Percentiles rank a stretch among this genome's conserved stretches.
phyloP scores from a whole-genome alignment of 495 filamentous ascomycete species.

The Tuber indicum region DNA sequence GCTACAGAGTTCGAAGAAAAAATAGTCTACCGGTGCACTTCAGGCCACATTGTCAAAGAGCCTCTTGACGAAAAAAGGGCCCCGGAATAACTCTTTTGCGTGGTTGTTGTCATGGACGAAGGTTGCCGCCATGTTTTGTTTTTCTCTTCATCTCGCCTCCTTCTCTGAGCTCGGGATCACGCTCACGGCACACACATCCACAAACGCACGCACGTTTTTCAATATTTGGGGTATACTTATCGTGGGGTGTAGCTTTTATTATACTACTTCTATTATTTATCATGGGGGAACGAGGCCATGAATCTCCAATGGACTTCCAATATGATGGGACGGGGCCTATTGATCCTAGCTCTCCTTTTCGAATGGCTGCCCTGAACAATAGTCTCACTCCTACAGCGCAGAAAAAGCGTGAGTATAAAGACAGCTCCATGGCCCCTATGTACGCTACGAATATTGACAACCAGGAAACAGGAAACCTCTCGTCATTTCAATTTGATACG shows the following conservation, averaged over 20 bases:
- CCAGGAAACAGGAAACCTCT: constrained; percentile 14
- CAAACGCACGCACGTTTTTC: background rate
- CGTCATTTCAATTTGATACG: constrained; percentile 21
- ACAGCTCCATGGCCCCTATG: background rate
- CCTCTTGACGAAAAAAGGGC: background rate
- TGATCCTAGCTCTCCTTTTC: constrained; percentile 28
- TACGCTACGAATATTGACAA: constrained; percentile 9
- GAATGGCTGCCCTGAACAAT: constrained; percentile 9
- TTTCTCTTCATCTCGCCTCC: background rate
- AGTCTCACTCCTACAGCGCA: constrained; percentile 12
- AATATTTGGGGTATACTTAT: background rate
- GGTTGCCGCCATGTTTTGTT: constrained; percentile 2
- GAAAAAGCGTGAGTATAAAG: constrained; percentile 21
- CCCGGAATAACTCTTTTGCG: background rate
- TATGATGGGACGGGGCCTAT: constrained; percentile 18
- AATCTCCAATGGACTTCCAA: constrained; percentile 35
- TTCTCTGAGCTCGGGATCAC: background rate
- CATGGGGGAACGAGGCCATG: constrained; percentile 29
- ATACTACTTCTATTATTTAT: background rate
- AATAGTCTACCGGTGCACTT: background rate
- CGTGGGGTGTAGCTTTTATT: background rate
- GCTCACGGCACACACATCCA: background rate
- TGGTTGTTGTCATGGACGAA: background rate
- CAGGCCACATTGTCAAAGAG: background rate
- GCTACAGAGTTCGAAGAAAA: background rate